Base-by-base conservation (phyloP, 2,329 filamentous ascomycete genomes). In the Aureobasidium mangrovei region DNA sequence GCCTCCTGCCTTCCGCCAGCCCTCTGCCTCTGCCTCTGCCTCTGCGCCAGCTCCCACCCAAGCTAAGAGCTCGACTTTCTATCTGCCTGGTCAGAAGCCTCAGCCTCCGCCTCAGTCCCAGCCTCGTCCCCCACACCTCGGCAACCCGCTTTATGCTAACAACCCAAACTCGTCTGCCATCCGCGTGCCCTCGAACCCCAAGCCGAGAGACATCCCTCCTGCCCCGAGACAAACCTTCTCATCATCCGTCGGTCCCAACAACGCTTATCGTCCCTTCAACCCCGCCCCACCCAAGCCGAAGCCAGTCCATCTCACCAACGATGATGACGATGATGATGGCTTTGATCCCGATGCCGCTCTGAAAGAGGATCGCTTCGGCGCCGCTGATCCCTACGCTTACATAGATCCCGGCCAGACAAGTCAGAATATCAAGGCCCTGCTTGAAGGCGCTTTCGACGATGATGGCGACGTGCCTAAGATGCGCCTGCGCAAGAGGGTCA, bases 391-490 rank as follows among this genome's bases (percentile, higher is more conserved):
- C 8, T 74, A 75, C 61, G 74, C 73, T 54, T 89, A 86, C 60
- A 82, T 85, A 4, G 86, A 91, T 60, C 81, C 85, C 0, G 74
- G 75, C 56, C 85, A 88, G 66, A 86, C 88, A 8, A 82, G 80
- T 48, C 83, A 84, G 44, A 87, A 91, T 60, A 77, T 93, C 59
- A 93, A 93, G 66, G 86, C 85, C 6, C 69, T 93, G n/a, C 75
- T 93, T 1, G 88, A 91, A 66, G 88, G 86, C 6, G 85, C 85
- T 7, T 82, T 91, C 69, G 86, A 91, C 52, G 85, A 88, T 10
- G 84, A 86, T 0, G 81, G 83, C 0, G 82, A 85, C 45, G 73
- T 73, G 56, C 62, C 63, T 26, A 74, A 72, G 55, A 73, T 69
- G 7, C 68, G 71, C 27, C 70, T 74, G 33, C 66, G 73, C 45